Base-by-base conservation (phyloP, 352 stramenopile species). In the Pythium phragmiticola region DNA sequence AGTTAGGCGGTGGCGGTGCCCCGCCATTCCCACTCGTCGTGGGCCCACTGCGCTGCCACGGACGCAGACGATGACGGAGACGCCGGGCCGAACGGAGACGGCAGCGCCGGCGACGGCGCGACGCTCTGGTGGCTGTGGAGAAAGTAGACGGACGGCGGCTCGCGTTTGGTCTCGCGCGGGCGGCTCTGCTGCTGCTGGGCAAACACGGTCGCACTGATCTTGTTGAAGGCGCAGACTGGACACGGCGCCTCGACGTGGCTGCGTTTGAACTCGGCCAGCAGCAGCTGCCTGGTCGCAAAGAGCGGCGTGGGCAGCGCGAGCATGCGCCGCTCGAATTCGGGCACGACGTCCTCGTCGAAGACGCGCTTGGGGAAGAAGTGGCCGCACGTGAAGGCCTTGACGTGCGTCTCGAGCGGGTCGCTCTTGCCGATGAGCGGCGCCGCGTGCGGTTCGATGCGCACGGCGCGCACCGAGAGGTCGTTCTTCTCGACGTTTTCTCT, bases 291-390 rank as follows among this genome's bases (percentile, higher is more conserved):
- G 12, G 87, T 93, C 21, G 75, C 69, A 58, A 85, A 80, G 2
- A 95, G 49, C 13, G 81, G 73, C 43, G 82, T 66, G 1, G 83
- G 75, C 16, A 92, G 62, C 8, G 80, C 62, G 34, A 78, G 87
- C 75, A 95, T 84, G 19, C 82, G 80, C 69, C 87, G 92, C 39
- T 93, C 87, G 54, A 95, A 95, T 60, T 91, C 80, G 11, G 75
- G 74, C 17, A 94, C 48, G 13, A 95, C 75, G 37, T 95, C 87
- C 57, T 95, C 87, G 51, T 95, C 84, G 48, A 91, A 94, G 48
- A 95, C 74, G 33, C 87, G 83, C 73, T 93, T 93, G 11, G 87
- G 83, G 57, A 92, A 95, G 19, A 92, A 64, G 55, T 95, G 87
- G 13, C 82, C 80, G 39, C 87, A 95, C 13, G 84, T 89, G 57